A percentile compares a stretch with the other conserved stretches of the same genome.
Evolutionary conservation across 139 green algal species (phyloP).

Genomic region (Coccomyxa sp.): DNA sequence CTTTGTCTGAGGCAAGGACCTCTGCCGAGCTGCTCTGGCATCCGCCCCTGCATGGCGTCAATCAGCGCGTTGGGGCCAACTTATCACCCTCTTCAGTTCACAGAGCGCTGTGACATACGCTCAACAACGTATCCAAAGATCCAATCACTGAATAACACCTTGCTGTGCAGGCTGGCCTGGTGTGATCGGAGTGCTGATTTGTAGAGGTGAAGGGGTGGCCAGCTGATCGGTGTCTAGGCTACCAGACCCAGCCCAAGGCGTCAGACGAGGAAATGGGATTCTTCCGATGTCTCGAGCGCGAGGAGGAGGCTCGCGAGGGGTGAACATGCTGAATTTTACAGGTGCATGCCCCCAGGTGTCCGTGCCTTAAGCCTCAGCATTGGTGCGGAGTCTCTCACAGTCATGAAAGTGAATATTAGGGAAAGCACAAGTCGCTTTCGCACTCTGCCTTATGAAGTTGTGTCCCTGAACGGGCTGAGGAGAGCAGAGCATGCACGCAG

Average conservation of each 20-base stretch:
- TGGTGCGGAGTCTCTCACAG: neutral
- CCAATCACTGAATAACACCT: neutral
- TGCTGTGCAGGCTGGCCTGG: neutral
- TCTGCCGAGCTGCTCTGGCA: neutral
- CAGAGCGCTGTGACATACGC: neutral
- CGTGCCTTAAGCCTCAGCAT: neutral
- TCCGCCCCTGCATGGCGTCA: neutral
- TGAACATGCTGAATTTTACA: too few species aligned
- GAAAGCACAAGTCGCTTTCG: neutral
- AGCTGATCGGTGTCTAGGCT: neutral
- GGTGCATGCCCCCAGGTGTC: too few species aligned
- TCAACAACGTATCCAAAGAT: neutral
- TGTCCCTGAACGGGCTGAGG: too few species aligned
- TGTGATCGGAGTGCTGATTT: neutral
- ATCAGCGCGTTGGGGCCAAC: neutral
- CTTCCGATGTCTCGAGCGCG: neutral
- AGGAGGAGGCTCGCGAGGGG: neutral
- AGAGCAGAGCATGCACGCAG: neutral
- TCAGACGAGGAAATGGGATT: neutral
- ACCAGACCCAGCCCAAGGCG: neutral
- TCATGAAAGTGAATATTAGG: neutral
- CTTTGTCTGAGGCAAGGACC: neutral
- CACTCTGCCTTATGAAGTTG: neutral
- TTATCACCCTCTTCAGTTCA: neutral
- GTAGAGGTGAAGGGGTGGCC: neutral